phyloP scores from a whole-genome alignment of 2,329 filamentous ascomycete species.

The Aspergillus fischeri region DNA sequence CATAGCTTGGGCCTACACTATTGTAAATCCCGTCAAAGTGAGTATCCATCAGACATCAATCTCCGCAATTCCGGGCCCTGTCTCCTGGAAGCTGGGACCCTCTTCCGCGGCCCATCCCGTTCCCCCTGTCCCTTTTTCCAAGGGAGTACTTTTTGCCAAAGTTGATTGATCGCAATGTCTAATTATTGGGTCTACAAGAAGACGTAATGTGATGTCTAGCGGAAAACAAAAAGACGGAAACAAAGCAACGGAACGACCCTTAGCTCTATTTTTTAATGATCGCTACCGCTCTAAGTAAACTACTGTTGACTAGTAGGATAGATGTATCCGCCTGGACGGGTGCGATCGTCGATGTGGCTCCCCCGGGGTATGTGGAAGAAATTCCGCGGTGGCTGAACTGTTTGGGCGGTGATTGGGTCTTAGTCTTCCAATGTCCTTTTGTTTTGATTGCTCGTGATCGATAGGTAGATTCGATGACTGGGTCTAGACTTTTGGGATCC shows the following conservation, averaged over 20 bases:
- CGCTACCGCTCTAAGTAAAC: neutral
- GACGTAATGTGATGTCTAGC: too few relatives aligned
- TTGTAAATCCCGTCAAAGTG: neutral
- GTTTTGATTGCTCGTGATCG: neutral
- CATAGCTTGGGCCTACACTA: too few relatives aligned
- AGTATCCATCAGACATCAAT: neutral
- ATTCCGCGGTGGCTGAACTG: neutral
- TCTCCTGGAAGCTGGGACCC: too few relatives aligned
- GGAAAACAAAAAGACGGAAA: neutral
- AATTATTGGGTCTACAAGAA: neutral
- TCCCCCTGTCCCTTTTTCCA: neutral
- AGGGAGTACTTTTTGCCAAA: neutral
- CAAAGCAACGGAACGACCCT: too few relatives aligned
- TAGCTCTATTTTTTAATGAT: neutral
- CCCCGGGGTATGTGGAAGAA: neutral
- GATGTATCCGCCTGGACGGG: constrained; percentile 13
- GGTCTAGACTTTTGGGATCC: neutral
- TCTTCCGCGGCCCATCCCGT: neutral
- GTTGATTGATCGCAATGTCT: neutral
- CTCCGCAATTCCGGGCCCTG: neutral
- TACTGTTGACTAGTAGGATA: constrained; percentile 2
- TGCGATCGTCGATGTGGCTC: constrained; percentile 11
- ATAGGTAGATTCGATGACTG: neutral
- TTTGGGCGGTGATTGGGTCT: neutral
- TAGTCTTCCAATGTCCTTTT: neutral